Evolutionary conservation across 441 rosid genomes (phyloP), one percentile per base, ranked within the genome.

Genomic region (Eutrema salsugineum): DNA sequence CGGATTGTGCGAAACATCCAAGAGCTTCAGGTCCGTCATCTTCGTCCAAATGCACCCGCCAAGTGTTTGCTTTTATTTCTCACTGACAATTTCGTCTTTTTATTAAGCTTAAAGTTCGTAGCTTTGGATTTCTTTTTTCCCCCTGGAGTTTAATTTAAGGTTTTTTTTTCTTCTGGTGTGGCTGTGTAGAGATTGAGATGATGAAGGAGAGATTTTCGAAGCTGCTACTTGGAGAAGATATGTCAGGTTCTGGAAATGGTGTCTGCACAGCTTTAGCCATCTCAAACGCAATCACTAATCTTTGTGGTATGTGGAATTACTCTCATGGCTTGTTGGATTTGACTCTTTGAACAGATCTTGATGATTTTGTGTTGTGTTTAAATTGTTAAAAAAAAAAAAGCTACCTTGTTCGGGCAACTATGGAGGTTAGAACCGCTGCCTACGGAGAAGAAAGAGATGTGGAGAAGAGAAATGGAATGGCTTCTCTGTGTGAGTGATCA

Each of bases 401-500:
- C 97, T 58, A 87, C 98, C 35, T 70, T 93, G 61, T 93, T 93
- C 76, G 98, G 99, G 42, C 98, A 93, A 83, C 87, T 91, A 17
- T 96, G 99, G 99, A 89, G 98, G 77, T 72, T 96, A 68, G 93
- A 90, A 75, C 99, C 98, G 22, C 32, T 93, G 5, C 81, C 94
- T 11, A 63, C 1, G 2, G 93, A 91, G 84, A 96, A 88, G 90
- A 96, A 90, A 84, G 81, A 88, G 22, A 96, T 90, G 97, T 96
- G 99, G 99, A 78, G 88, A 79, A 87, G 99, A 78, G 99, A 96
- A 82, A 96, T 93, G 97, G 93, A 91, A 66, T 93, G 97, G 92
- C 88, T 96, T 74, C 95, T 96, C 43, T 84, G 87, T 68, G 94
- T 93, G 30, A 89, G 96, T 68, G 95, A 93, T 78, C 96, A 93